phyloP scores from a whole-genome alignment of 495 filamentous ascomycete species.

The Aspergillus bertholletiae region DNA sequence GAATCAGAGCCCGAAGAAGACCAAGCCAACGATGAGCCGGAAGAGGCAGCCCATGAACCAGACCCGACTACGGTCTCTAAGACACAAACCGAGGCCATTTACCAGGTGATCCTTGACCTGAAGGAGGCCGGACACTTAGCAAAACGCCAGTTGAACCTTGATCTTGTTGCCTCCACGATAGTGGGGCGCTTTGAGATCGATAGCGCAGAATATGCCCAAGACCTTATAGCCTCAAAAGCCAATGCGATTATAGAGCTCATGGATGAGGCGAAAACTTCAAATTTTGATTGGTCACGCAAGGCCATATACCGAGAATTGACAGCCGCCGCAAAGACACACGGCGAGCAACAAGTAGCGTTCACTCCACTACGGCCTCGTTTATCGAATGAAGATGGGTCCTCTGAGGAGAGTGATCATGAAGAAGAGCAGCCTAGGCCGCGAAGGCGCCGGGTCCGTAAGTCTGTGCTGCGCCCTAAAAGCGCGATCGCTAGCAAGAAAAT shows the following conservation, averaged over 20 bases:
- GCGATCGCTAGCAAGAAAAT: constrained; percentile 38
- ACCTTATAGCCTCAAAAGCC: constrained; percentile 35
- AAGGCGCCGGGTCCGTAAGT: constrained; percentile 40
- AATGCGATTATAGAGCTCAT: constrained; percentile 29
- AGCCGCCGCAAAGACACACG: constrained; percentile 22
- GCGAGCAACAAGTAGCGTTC: constrained; percentile 22
- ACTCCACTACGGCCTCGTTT: constrained; percentile 33
- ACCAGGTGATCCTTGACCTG: constrained; percentile 32
- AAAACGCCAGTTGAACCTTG: constrained; percentile 43
- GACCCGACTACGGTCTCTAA: constrained; percentile 29
- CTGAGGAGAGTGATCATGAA: constrained; percentile 32
- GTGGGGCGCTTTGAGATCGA: constrained; percentile 27
- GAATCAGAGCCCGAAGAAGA: constrained; percentile 24
- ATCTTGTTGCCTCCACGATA: constrained; percentile 31
- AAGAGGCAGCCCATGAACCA: constrained; percentile 20
- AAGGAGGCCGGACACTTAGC: constrained; percentile 40
- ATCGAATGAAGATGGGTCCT: constrained; percentile 25
- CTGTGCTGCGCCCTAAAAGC: constrained; percentile 50
- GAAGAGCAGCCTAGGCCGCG: constrained; percentile 20
- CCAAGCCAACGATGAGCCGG: constrained; percentile 19
- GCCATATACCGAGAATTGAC: constrained; percentile 44
- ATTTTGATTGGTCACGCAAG: constrained; percentile 42
- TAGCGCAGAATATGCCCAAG: constrained; percentile 31
- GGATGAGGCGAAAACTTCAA: constrained; percentile 33
- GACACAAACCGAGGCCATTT: constrained; percentile 36